Base-by-base conservation (phyloP, 805 yeast genomes). In the Candida boleticola region DNA sequence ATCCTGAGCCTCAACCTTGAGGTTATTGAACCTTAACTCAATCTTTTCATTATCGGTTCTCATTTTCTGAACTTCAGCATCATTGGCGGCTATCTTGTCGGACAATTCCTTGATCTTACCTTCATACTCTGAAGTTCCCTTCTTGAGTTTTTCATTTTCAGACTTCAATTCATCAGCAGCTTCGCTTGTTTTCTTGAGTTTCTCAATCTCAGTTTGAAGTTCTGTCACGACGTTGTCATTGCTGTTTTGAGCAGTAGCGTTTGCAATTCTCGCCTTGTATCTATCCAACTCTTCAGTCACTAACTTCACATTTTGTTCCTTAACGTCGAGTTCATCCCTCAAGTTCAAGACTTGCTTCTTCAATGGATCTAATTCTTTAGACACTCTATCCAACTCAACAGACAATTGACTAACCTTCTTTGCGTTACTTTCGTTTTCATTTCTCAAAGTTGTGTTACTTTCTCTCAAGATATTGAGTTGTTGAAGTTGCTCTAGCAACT, bases 401-500 rank as follows among this genome's bases (percentile, higher is more conserved):
- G 79, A 78, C 30, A 83, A 64, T 5, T 57, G 58, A 31, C 46
- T 43, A 29, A 67, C 46, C 19, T 47, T 54, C 21, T 52, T 49
- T 13, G 52, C 35, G 31, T 54, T 57, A 11, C 40, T 44, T 14
- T 45, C 46, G 41, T 71, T 63, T 40, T 82, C 87, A 41, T 68
- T 66, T 39, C 90, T 72, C 48, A 85, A 66, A 1, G 86, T 76
- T 6, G 71, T 64, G 51, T 85, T 85, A 51, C 88, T 82, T 58
- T 85, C 92, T 40, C 85, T 70, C 41, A 85, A 60, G 20, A 83
- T 64, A 50, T 77, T 80, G 57, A 85, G 58, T 48, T 83, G 84
- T 43, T 80, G 75, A 39, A 83, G 63, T 51, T 81, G 83, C 37
- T 72, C 71, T 43, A 73, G 44, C 17, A 83, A 54, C 33, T 71